Evolutionary conservation across 306 rosid genomes (phyloP).

Genomic region (Acacia confusa): DNA sequence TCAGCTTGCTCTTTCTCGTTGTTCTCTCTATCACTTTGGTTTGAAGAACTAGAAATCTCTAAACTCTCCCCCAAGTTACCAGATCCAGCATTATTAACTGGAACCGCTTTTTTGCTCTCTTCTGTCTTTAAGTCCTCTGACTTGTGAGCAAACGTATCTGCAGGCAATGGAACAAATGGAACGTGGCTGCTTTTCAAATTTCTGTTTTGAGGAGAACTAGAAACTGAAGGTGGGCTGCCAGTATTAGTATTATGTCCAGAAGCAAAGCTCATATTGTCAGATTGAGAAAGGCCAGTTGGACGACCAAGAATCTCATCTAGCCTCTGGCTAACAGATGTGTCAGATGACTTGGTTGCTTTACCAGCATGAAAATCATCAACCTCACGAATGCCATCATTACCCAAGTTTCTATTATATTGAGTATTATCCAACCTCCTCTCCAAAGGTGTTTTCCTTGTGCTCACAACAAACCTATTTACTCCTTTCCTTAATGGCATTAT

Average conservation of each 20-base stretch:
- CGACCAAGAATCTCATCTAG: constrained; percentile 43
- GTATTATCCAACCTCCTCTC: constrained; percentile 74
- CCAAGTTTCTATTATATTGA: constrained; percentile 57
- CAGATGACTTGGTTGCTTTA: constrained; percentile 28
- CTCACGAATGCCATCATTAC: constrained; percentile 39
- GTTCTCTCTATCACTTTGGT: constrained; percentile 37
- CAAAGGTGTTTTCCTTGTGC: constrained; percentile 84
- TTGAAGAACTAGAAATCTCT: constrained; percentile 30
- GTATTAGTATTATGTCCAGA: constrained; percentile 32
- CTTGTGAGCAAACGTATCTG: constrained; percentile 54
- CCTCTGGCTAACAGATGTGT: constrained; percentile 23
- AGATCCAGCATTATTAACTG: constrained; percentile 24
- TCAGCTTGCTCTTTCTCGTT: constrained; percentile 66
- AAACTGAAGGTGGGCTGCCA: constrained; percentile 24
- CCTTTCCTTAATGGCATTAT: constrained; percentile 98
- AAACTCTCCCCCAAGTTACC: constrained; percentile 30
- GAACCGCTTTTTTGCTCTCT: constrained; percentile 29
- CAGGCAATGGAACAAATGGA: constrained; percentile 59
- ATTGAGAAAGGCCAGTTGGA: constrained; percentile 34
- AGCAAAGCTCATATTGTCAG: constrained; percentile 30
- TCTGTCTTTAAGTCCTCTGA: constrained; percentile 41
- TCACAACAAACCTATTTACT: constrained; percentile 88
- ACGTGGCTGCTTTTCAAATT: constrained; percentile 37
- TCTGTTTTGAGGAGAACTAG: constrained; percentile 36
- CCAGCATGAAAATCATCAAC: constrained; percentile 30